A percentile compares a stretch with the other conserved stretches of the same genome.
Evolutionary conservation across 257 asterid species (phyloP).

Genomic region (Capsicum rhomboideum): DNA sequence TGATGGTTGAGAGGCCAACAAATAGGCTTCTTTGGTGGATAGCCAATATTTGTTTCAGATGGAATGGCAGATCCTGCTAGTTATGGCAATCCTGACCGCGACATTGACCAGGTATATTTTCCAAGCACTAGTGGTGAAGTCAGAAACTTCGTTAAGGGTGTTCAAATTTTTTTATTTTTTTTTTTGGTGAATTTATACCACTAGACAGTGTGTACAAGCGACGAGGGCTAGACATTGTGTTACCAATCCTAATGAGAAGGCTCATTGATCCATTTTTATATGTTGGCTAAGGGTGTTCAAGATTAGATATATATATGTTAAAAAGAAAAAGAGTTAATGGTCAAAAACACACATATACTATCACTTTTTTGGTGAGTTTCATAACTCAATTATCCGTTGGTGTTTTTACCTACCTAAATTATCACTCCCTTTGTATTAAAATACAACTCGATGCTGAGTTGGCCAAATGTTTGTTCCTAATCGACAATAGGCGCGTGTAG

Average conservation of each 20-base stretch:
- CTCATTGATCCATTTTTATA: too few relatives aligned
- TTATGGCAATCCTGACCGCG: slow-evolving; percentile 68
- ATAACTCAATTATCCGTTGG: not conserved
- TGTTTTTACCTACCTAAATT: not conserved
- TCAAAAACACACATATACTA: not conserved
- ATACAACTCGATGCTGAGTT: not conserved
- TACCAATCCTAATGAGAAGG: too few relatives aligned
- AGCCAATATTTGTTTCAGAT: slow-evolving; percentile 70
- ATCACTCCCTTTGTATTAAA: not conserved
- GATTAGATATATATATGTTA: too few relatives aligned
- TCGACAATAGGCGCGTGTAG: not conserved
- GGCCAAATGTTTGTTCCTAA: not conserved
- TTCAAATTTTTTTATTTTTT: too few relatives aligned
- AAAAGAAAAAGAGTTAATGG: not conserved
- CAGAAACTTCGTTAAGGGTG: not conserved
- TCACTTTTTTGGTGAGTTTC: not conserved
- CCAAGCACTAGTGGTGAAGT: not conserved
- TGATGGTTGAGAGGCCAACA: slow-evolving; percentile 32
- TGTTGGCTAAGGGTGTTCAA: not conserved
- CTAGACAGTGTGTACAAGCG: too few relatives aligned
- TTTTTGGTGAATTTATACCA: too few relatives aligned
- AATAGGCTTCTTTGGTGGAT: slow-evolving; percentile 38
- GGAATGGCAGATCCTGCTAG: slow-evolving; percentile 99
- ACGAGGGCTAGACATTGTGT: too few relatives aligned
- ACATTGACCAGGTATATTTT: slow-evolving; percentile 58